phyloP scores from a whole-genome alignment of 352 stramenopile genomes.

The Phytophthora kernoviae region DNA sequence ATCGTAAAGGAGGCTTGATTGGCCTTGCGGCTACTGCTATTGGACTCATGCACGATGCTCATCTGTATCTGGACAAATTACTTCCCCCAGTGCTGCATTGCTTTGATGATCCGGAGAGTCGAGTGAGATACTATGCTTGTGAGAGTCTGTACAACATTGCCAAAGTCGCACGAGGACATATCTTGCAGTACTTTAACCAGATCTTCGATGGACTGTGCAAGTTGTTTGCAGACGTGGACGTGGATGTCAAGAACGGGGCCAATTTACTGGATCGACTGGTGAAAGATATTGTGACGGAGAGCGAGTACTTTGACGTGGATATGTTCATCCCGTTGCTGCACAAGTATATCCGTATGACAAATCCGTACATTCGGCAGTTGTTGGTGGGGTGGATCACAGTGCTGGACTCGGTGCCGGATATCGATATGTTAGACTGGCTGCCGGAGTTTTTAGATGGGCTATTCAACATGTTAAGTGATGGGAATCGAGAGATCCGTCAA shows the following conservation, averaged over 20 bases:
- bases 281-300: slow-evolving; percentile 99
- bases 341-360: slow-evolving; percentile 99
- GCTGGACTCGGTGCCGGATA: slow-evolving; percentile 98
- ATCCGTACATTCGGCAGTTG: slow-evolving; percentile 99
- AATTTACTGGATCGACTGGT: slow-evolving; percentile 92
- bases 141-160: slow-evolving; percentile 99
- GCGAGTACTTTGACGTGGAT: slow-evolving; percentile 98
- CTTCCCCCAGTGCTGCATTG: slow-evolving; percentile 98
- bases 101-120: slow-evolving; percentile 98
- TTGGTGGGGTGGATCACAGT: slow-evolving; percentile 99
- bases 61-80: slow-evolving; percentile 93
- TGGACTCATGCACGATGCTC: slow-evolving; percentile 94
- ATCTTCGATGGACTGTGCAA: slow-evolving; percentile 98
- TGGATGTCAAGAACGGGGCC: slow-evolving; percentile 98
- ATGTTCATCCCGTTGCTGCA: slow-evolving; percentile 99
- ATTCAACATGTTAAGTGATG: slow-evolving; percentile 99
- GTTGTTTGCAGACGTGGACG: slow-evolving; percentile 98
- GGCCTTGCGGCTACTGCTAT: slow-evolving; percentile 98
- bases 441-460: slow-evolving; percentile 98
- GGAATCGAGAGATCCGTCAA: slow-evolving; percentile 98
- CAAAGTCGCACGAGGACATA: slow-evolving; percentile 95
- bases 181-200: slow-evolving; percentile 99
- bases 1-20: slow-evolving; percentile 99
- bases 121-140: slow-evolving; percentile 99
- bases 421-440: slow-evolving; percentile 99